These are phyloP conservation scores for Sporothrix brunneoviolacea DNA, from an alignment of 2,329 filamentous ascomycete genomes.

Conservation along the genomic window DNA sequence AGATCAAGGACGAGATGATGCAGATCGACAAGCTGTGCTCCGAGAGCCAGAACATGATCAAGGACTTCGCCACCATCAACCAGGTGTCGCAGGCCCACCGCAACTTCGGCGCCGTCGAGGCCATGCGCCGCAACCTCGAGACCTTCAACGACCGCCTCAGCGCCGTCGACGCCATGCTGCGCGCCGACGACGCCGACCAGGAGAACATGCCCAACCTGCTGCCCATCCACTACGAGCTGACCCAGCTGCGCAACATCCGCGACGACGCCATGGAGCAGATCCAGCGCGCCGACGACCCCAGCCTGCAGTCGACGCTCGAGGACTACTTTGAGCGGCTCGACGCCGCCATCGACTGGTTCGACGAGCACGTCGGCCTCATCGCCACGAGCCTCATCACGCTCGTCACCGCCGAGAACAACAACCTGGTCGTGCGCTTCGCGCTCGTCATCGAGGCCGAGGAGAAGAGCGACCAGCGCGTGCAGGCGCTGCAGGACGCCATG, in stretches of 20 bases:
- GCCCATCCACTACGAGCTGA: constrained; percentile 85
- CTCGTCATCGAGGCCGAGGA: constrained; percentile 93
- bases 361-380: constrained; percentile 84
- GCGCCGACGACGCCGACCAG: constrained; percentile 74
- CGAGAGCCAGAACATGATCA: constrained; percentile 95
- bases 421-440: constrained; percentile 83
- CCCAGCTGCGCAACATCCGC: constrained; percentile 83
- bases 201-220: constrained; percentile 91
- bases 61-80: constrained; percentile 91
- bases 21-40: constrained; percentile 97
- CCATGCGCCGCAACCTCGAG: constrained; percentile 87
- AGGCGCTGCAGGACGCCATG: constrained; percentile 87
- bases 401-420: constrained; percentile 78
- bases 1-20: constrained; percentile 97
- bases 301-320: constrained; percentile 73
- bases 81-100: constrained; percentile 88
- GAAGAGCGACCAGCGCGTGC: constrained; percentile 87
- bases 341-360: constrained; percentile 86
- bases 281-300: constrained; percentile 62
- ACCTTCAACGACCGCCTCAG: constrained; percentile 73
- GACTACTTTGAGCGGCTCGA: constrained; percentile 87
- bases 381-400: constrained; percentile 86
- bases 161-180: constrained; percentile 69
- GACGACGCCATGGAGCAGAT: constrained; percentile 98
- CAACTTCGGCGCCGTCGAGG: constrained; percentile 90